These are phyloP conservation scores for Biscogniauxia marginata DNA, from an alignment of 2,329 filamentous ascomycete genomes.

Conservation along the genomic window DNA sequence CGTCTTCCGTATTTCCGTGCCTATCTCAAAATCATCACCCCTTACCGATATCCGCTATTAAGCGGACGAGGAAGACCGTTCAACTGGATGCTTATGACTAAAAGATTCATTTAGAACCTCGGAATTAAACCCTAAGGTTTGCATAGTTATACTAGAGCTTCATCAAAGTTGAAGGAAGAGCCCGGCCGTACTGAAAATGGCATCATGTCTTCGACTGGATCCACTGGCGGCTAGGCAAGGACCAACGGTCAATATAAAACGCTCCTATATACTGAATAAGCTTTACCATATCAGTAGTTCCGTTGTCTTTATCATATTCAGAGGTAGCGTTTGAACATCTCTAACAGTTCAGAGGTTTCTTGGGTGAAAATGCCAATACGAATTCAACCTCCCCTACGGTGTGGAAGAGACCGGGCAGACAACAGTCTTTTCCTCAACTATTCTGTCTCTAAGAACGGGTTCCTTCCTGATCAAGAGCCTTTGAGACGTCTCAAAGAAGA, in stretches of 20 bases:
- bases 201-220: neutral
- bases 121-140: neutral
- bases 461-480: slow-evolving; percentile 61
- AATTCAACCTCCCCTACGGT: neutral
- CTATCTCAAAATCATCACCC: neutral
- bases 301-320: too few species aligned
- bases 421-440: slow-evolving; percentile 45
- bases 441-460: slow-evolving; percentile 54
- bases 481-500: slow-evolving; percentile 56
- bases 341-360: too few species aligned
- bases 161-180: neutral
- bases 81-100: neutral
- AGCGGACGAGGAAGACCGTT: neutral
- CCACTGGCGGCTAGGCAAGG: neutral
- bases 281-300: too few species aligned
- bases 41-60: neutral
- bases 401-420: neutral
- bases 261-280: neutral
- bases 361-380: neutral
- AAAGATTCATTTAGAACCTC: neutral
- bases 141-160: neutral
- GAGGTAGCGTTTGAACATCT: too few species aligned
- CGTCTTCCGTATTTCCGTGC: slow-evolving; percentile 7
- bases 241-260: neutral
- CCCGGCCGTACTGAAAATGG: neutral